Base-by-base conservation (phyloP, 169 alveolate genomes). In the Eimeria sp. region DNA sequence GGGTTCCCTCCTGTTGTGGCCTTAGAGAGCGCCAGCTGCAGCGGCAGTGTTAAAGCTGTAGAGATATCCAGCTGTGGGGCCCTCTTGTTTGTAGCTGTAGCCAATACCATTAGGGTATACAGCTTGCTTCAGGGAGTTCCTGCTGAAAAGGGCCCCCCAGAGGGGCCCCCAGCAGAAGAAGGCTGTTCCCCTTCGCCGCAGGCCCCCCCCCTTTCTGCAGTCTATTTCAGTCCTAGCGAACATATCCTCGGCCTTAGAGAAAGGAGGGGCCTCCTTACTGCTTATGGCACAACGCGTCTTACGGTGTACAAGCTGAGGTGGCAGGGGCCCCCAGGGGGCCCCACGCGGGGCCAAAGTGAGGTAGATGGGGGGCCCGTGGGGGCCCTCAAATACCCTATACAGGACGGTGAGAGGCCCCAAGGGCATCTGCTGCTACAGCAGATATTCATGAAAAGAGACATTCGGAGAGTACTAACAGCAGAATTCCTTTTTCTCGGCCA, bases 171-270 rank as follows among this genome's bases (percentile, higher is more conserved):
- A 18, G 84, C 9, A 11, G 61, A 7, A 54, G 61, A 25, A 67
- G 78, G 78, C 78, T 30, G 40, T 34, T 34, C 40, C 40, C 78
- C 40, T 18, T 10, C 20, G 40, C 49, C 7, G 13, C 49, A 40
- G 87, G 87, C 25, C 34, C n/a, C 87, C 87, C 87, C 87, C 87
- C 87, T 76, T 45, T 63, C 87, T 45, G 87, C 87, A 43, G 87
- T 43, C 5, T 76, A 43, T 61, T 76, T 76, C 57, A 40, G 87
- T 30, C 87, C 87, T 16, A 76, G 87, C 30, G 87, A 76, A 3
- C 87, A 76, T 20, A 63, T 76, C 18, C n/a, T 34, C 5, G 87
- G 87, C 63, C 63, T 76, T 14, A 76, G 1, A 76, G 87, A 76
- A 40, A 9, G 61, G 7, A 11, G 63, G 63, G 87, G 87, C 5